Evolutionary conservation across 805 yeast species (phyloP), one percentile per base, ranked within the genome.

Genomic region (Priceomyces carsonii): DNA sequence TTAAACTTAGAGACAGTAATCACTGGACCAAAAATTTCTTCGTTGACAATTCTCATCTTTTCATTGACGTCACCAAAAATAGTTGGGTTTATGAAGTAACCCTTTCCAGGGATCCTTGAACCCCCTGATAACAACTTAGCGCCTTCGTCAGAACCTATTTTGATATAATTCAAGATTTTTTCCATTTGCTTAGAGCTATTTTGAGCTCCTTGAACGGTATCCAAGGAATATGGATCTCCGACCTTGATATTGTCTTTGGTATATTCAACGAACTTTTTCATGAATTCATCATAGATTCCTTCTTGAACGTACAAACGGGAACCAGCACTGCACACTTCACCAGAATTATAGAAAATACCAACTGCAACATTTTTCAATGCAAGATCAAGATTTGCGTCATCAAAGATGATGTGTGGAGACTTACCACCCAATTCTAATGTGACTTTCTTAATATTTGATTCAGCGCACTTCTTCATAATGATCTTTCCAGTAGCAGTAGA

Each of bases 21-120:
- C 9, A 73, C 77, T n/a, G 78, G 78, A n/a, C 77, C 78, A 46
- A 73, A 73, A 29, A 71, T 70, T 48, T 73, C 78, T 47, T 73
- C 78, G 41, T 59, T 52, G 24, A 68, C 72, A 33, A 73, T 64
- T 36, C 50, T 64, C 66, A 63, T 61, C 31, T 58, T 47, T 39
- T 57, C 64, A 6, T 51, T 53, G 13, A 70, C 73, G 43, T 70
- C 74, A 5, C 69, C 69, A 36, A 73, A 65, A 38, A 73, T 66
- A 6, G 79, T 73, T 43, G 78, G 79, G 44, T 69, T 55, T 25
- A 72, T 57, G 44, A 55, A 73, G 44, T 35, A 55, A 19, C 61
- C 61, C 42, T 52, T 52, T 18, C 41, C 47, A 26, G 45, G 48
- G 10, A 43, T 38, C 21, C 45, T 71, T 32, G 65, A 63, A 34